phyloP scores from a whole-genome alignment of 2,329 filamentous ascomycete species.

The Paradendryphiella salina region DNA sequence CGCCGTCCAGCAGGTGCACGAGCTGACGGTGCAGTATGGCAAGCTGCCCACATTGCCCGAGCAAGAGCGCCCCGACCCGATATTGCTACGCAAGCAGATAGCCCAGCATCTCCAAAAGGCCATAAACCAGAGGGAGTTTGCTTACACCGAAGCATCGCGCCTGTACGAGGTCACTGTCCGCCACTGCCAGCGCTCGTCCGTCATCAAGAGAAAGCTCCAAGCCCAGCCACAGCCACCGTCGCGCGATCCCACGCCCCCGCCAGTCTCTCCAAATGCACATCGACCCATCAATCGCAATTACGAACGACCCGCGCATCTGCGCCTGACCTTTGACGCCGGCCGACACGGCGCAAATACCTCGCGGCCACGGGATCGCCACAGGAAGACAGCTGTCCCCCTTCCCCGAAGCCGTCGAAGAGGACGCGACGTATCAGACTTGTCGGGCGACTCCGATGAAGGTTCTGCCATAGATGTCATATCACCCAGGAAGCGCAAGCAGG shows the following conservation, averaged over 20 bases:
- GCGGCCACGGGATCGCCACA: slow-evolving; percentile 30
- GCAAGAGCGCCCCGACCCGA: slow-evolving; percentile 56
- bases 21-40: slow-evolving; percentile 54
- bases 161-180: slow-evolving; percentile 62
- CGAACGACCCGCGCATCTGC: slow-evolving; percentile 34
- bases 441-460: slow-evolving; percentile 23
- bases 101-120: slow-evolving; percentile 60
- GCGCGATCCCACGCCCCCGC: slow-evolving; percentile 61
- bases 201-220: slow-evolving; percentile 65
- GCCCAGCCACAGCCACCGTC: slow-evolving; percentile 64
- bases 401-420: slow-evolving; percentile 19
- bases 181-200: slow-evolving; percentile 60
- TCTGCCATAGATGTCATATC: slow-evolving; percentile 27
- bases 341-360: slow-evolving; percentile 27
- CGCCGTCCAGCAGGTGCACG: slow-evolving; percentile 52
- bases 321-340: slow-evolving; percentile 33
- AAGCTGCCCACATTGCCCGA: slow-evolving; percentile 56
- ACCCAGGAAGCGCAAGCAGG: slow-evolving; percentile 34
- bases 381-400: slow-evolving; percentile 21
- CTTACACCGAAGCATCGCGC: slow-evolving; percentile 60
- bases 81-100: slow-evolving; percentile 58
- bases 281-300: slow-evolving; percentile 28
- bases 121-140: slow-evolving; percentile 59
- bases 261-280: slow-evolving; percentile 48
- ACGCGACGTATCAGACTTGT: slow-evolving; percentile 19